phyloP scores from a whole-genome alignment of 768 basidiomycete genomes.

The Suillus plorans region DNA sequence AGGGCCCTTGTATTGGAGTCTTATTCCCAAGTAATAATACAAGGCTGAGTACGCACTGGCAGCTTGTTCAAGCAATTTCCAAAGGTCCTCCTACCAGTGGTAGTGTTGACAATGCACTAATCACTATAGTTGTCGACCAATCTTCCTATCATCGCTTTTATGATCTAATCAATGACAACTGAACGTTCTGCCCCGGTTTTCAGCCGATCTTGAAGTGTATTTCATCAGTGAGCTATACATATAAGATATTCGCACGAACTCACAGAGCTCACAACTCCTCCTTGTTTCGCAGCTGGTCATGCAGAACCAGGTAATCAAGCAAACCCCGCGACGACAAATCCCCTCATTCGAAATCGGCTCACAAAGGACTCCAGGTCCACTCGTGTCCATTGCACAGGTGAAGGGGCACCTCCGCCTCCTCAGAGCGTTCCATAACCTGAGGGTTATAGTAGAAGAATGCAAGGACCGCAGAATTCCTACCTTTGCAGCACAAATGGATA shows the following conservation, averaged over 20 bases:
- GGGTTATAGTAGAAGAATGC: slow-evolving; percentile 27
- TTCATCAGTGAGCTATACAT: not conserved
- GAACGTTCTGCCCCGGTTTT: not conserved
- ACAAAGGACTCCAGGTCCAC: slow-evolving; percentile 18
- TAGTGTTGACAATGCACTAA: not conserved
- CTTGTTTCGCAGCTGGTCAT: not conserved
- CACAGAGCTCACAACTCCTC: not conserved
- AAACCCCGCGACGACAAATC: not conserved
- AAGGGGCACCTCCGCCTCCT: slow-evolving; percentile 36
- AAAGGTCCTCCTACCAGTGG: not conserved
- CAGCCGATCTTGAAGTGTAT: not conserved
- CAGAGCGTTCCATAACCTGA: slow-evolving; percentile 31
- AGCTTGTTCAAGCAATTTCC: not conserved
- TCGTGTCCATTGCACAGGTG: slow-evolving; percentile 33
- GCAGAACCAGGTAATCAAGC: not conserved
- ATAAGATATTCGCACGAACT: not conserved
- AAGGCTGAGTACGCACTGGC: not conserved
- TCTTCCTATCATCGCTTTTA: not conserved
- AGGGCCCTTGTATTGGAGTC: not conserved
- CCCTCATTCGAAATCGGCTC: slow-evolving; percentile 21
- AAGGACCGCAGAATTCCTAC: slow-evolving; percentile 28
- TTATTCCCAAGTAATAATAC: not conserved
- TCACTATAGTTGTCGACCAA: not conserved
- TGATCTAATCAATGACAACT: not conserved
- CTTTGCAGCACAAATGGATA: slow-evolving; percentile 24